These are phyloP conservation scores for Yamadazyma conglobata DNA, from an alignment of 1,139 yeast genomes.

Conservation along the genomic window DNA sequence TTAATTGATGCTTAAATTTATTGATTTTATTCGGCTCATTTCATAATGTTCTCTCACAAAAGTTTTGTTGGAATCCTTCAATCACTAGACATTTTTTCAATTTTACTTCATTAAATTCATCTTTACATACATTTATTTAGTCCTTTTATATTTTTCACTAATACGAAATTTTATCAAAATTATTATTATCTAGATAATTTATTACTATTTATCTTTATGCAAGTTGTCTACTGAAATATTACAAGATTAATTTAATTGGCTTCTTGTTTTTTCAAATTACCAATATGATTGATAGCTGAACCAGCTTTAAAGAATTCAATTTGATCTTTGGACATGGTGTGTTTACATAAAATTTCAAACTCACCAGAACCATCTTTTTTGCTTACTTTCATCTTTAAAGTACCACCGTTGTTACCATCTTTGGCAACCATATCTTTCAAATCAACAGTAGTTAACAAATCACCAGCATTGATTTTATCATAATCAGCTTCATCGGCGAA, in stretches of 20 bases:
- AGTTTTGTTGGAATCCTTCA: no score
- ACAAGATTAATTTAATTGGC: constrained; percentile 3
- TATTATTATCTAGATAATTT: background rate
- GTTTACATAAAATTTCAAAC: constrained; percentile 73
- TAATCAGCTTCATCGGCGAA: constrained; percentile 88
- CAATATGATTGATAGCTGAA: constrained; percentile 91
- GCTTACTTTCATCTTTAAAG: constrained; percentile 64
- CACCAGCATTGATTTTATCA: constrained; percentile 75
- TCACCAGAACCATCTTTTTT: constrained; percentile 64
- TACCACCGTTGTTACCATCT: constrained; percentile 86
- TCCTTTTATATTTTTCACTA: constrained; percentile 3
- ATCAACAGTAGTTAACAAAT: constrained; percentile 72
- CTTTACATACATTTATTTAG: no score
- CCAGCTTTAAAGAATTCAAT: constrained; percentile 96
- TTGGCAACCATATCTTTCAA: constrained; percentile 74
- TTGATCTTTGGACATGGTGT: constrained; percentile 96
- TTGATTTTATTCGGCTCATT: background rate
- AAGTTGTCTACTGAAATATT: constrained; percentile 1
- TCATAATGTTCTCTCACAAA: no score
- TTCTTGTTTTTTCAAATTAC: constrained; percentile 49
- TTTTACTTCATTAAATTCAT: no score
- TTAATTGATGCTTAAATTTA: constrained; percentile 49
- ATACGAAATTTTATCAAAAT: constrained; percentile 1
- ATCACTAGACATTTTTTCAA: no score
- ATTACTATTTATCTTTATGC: constrained; percentile 1